Evolutionary conservation across 352 stramenopile genomes (phyloP), one percentile per base, ranked within the genome.

Genomic region (Globisporangium takayamanum): DNA sequence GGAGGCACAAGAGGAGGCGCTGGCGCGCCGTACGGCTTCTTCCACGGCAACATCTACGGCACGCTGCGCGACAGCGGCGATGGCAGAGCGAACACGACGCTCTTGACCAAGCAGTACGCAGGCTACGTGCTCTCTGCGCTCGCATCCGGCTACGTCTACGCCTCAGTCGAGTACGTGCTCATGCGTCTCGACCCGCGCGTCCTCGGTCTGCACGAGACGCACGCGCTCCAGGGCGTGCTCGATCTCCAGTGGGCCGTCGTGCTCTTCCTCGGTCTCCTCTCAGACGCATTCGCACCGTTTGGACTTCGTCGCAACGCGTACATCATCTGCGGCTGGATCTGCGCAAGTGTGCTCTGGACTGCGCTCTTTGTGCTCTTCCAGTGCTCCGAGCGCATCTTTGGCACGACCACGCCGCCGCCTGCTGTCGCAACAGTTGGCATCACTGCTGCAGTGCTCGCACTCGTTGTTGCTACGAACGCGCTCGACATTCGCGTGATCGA

Each of bases 401-500:
- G 8, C 14, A 48, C n/a, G 44, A 15, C n/a, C 3, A 11, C 18
- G 37, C 60, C 57, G 16, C 67, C 72, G 30, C 30, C 30, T 36
- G 30, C 30, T 10, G 1, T 33, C 52, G 3, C 20, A 41, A 15
- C 53, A 28, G 28, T n/a, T 7, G 18, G 53, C 28, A 48, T 73
- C 39, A 57, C 63, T 1, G 25, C 62, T 3, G 70, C 64, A 26
- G 76, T 73, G 48, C 41, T 76, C 39, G 60, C 58, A 7, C 57
- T 76, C 5, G 56, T 73, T 42, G 41, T 74, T 20, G 54, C 66
- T 8, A 73, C 65, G 42, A 73, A 69, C 30, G 64, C 65, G 5
- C 56, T 71, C n/a, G 66, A 76, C 56, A 73, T 78, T 41, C 69
- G 72, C 20, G 25, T 81, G 33, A 65, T 84, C 14, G 73, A 83